Evolutionary conservation across 1,284 basidiomycete genomes (phyloP), one percentile per base, ranked within the genome.

Genomic region (Apiotrichum siamense): DNA sequence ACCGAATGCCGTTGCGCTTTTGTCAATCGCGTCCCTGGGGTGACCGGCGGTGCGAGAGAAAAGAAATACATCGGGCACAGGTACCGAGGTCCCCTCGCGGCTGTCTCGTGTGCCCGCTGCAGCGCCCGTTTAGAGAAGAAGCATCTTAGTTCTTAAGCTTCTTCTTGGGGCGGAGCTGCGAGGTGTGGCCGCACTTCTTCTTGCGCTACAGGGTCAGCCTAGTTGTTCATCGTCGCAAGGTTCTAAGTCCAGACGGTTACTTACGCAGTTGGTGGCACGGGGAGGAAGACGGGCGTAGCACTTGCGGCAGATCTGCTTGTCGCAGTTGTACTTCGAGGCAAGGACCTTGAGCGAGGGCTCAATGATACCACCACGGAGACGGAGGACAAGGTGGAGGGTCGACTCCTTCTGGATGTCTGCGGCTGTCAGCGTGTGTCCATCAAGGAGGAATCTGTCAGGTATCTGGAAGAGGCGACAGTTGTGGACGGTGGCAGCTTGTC

Each of bases 251-350:
- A n/a, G n/a, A 31, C 15, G 33, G 4, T 6, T 80, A 80, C 96
- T 94, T 74, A 92, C 83, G 85, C 94, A 98, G 84, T 97, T 97
- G 80, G 92, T 97, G 41, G 94, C 94, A 78, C 94, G 91, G 52
- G 92, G 93, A 65, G 94, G 93, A 65, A 97, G 92, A 73, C 96
- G 94, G 49, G 94, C 94, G 78, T 98, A 98, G 82, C 96, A 97
- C 79, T 97, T 97, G 77, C 94, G 92, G 84, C 94, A 98, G 72
- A 97, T 96, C 75, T 92, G 87, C 81, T 93, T 92, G 77, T 92
- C 89, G 76, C 89, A 92, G 75, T 97, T 97, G 83, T 93, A 93
- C 78, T 94, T 96, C 73, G 84, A 81, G 56, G 94, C 94, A 60
- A 97, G 83, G 49, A 92, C 90, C 79, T 97, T 97, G 72, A 98